Evolutionary conservation across 225 moss, liverwort and hornwort genomes (phyloP).

Genomic region (Bryoerythrophyllum caledonicum): DNA sequence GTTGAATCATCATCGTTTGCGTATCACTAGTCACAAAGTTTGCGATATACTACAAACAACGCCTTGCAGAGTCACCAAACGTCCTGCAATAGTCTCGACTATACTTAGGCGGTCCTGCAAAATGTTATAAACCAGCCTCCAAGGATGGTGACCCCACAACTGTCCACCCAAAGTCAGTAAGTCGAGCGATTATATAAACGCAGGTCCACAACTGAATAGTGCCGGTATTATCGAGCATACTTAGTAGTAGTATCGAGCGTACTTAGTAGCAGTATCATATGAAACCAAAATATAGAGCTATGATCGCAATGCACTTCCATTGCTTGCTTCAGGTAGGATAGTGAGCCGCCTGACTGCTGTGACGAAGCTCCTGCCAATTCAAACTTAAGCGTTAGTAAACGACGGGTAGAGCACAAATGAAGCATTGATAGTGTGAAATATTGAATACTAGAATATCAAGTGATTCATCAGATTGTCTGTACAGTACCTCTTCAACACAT

Average conservation of each 20-base stretch:
- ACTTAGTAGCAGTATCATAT: slow-evolving; percentile 25
- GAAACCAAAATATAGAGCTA: slow-evolving; percentile 43
- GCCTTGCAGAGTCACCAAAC: slow-evolving; percentile 16
- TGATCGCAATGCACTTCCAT: slow-evolving; percentile 64
- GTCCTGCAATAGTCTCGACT: slow-evolving; percentile 29
- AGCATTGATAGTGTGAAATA: no score
- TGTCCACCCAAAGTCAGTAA: slow-evolving; percentile 10
- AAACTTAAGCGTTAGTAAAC: slow-evolving; percentile 21
- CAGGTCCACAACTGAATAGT: slow-evolving; percentile 32
- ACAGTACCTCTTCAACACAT: neutral
- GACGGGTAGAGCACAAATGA: neutral
- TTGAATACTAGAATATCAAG: neutral
- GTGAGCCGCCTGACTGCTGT: slow-evolving; percentile 77
- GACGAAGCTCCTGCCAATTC: slow-evolving; percentile 75
- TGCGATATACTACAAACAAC: slow-evolving; percentile 39
- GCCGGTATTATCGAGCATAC: slow-evolving; percentile 42
- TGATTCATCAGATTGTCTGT: neutral
- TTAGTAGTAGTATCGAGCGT: slow-evolving; percentile 30
- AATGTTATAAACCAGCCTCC: slow-evolving; percentile 15
- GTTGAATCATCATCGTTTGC: slow-evolving; percentile 27
- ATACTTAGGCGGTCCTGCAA: slow-evolving; percentile 20
- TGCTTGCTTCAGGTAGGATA: slow-evolving; percentile 65
- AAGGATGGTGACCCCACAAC: neutral
- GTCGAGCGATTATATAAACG: slow-evolving; percentile 23
- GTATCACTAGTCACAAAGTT: slow-evolving; percentile 37